phyloP scores from a whole-genome alignment of 306 rosid genomes.

The Citrullus colocynthis region DNA sequence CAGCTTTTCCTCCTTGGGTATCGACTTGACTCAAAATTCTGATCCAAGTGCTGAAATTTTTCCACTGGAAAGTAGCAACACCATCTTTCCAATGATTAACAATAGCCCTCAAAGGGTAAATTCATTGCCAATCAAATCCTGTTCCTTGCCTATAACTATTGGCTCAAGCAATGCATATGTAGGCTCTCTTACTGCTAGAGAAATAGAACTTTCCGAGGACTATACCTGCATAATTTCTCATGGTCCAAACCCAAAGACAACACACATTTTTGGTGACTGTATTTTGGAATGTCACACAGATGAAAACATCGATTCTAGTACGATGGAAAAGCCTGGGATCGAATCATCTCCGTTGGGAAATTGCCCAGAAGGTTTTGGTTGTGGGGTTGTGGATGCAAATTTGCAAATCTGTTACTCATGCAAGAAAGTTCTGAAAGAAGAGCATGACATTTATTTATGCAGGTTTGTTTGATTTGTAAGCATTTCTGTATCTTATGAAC shows the following conservation, averaged over 20 bases:
- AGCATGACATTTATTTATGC: conserved; percentile 25
- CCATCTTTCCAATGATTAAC: conserved; percentile 11
- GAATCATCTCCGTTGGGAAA: conserved; percentile 20
- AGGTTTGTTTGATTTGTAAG: conserved; percentile 34
- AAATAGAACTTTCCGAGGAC: conserved; percentile 84
- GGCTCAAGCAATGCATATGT: conserved; percentile 22
- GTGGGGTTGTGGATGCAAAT: conserved; percentile 14
- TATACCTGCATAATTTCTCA: conserved; percentile 89
- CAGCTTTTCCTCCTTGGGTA: conserved; percentile 18
- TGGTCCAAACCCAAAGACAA: conserved; percentile 79
- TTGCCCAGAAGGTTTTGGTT: conserved; percentile 17
- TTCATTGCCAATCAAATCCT: conserved; percentile 27
- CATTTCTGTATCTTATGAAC: neutral
- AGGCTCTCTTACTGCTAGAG: conserved; percentile 59
- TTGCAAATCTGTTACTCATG: conserved; percentile 36
- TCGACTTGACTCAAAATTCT: conserved; percentile 16
- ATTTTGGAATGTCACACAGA: conserved; percentile 58
- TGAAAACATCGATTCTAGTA: conserved; percentile 33
- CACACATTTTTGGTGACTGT: conserved; percentile 82
- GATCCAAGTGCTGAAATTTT: conserved; percentile 17
- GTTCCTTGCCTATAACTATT: conserved; percentile 56
- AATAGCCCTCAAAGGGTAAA: conserved; percentile 15
- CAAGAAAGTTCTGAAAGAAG: conserved; percentile 42
- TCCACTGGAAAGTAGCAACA: conserved; percentile 17
- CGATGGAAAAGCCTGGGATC: conserved; percentile 28